phyloP scores from a whole-genome alignment of 2,329 filamentous ascomycete species.

The Diaporthe vaccinii region DNA sequence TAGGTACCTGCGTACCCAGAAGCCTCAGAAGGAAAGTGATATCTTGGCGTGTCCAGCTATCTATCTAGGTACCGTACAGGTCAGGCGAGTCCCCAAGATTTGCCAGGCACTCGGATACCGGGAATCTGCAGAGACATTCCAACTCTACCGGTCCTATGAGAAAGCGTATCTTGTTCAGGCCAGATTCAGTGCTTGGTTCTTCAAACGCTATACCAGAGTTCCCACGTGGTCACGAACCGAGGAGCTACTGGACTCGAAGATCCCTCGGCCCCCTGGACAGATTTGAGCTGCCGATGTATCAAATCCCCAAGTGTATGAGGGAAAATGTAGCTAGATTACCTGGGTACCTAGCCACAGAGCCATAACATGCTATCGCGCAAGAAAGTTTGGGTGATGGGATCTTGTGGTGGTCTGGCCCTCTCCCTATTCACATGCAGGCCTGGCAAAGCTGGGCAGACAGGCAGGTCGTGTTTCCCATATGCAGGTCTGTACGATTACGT shows the following conservation, averaged over 20 bases:
- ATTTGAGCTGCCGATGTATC: background rate
- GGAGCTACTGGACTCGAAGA: background rate
- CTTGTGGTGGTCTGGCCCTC: background rate
- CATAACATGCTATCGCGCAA: too few relatives aligned
- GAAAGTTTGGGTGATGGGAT: background rate
- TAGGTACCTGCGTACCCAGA: background rate
- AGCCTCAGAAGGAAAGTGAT: background rate
- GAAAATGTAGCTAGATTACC: background rate
- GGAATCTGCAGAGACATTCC: background rate
- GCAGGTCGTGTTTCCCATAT: conserved; percentile 3
- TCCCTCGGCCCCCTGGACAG: too few relatives aligned
- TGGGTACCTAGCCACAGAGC: background rate
- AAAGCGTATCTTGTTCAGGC: background rate
- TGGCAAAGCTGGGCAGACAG: background rate
- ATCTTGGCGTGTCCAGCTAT: background rate
- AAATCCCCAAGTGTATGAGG: too few relatives aligned
- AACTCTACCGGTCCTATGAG: background rate
- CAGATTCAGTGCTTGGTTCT: background rate
- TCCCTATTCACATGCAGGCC: conserved; percentile 16
- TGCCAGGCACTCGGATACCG: background rate
- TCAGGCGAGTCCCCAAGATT: background rate
- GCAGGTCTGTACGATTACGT: conserved; percentile 28
- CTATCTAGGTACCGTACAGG: background rate
- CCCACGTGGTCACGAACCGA: background rate
- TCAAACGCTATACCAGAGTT: background rate